These are phyloP conservation scores for Tricholoma furcatifolium DNA, from an alignment of 768 basidiomycete genomes.

Conservation along the genomic window DNA sequence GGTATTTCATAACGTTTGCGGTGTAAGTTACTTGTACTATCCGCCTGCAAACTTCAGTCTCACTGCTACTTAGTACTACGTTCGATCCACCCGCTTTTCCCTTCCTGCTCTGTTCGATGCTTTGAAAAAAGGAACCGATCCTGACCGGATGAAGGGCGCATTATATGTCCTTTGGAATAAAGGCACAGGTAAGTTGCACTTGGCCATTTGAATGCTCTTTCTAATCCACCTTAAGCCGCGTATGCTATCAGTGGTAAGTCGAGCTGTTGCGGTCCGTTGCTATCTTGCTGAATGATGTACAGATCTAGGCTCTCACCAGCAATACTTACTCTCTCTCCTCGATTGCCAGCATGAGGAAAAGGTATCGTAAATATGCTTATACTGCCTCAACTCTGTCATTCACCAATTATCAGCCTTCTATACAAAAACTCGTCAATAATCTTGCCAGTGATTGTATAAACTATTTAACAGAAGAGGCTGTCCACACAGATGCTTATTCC, in stretches of 20 bases:
- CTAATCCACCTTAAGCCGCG: conserved; percentile 40
- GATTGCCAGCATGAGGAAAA: conserved; percentile 87
- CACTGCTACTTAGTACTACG: conserved; percentile 49
- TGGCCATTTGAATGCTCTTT: conserved; percentile 1
- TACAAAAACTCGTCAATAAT: conserved; percentile 66
- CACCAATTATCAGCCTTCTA: conserved; percentile 52
- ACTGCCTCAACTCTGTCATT: neutral
- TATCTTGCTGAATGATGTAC: conserved; percentile 9
- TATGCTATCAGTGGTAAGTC: conserved; percentile 67
- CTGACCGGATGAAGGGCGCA: conserved; percentile 95
- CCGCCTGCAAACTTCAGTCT: neutral
- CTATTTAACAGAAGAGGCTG: conserved; percentile 62
- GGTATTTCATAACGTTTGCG: conserved; percentile 60
- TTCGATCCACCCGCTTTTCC: conserved; percentile 67
- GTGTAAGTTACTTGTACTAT: conserved; percentile 44
- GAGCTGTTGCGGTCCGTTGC: neutral
- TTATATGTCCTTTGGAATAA: conserved; percentile 79
- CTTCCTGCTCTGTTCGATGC: conserved; percentile 62
- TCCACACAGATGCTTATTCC: conserved; percentile 60
- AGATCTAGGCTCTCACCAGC: conserved; percentile 58
- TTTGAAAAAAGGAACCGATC: conserved; percentile 72
- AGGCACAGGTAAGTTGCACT: conserved; percentile 49
- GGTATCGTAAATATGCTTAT: conserved; percentile 34
- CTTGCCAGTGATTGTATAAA: conserved; percentile 62
- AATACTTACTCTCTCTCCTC: conserved; percentile 61